These are phyloP conservation scores for Cichorium intybus DNA, from an alignment of 140 eudicot species.

Conservation along the genomic window DNA sequence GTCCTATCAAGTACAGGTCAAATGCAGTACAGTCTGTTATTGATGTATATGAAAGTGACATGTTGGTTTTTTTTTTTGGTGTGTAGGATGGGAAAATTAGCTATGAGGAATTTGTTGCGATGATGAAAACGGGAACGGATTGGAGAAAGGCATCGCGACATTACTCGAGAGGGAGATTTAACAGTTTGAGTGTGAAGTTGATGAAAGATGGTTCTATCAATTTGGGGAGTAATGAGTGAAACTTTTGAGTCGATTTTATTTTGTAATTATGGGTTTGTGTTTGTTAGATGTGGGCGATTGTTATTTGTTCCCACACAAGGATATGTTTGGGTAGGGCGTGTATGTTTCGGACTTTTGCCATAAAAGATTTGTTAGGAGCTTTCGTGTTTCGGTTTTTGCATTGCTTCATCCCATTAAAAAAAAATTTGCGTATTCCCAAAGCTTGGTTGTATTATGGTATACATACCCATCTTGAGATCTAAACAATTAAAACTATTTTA, in stretches of 20 bases:
- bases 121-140: constrained; percentile 91
- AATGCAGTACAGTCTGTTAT: neutral
- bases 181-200: constrained; percentile 72
- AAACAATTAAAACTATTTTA: too few species aligned
- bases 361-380: neutral
- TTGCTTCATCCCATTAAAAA: too few species aligned
- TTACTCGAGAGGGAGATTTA: constrained; percentile 84
- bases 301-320: neutral
- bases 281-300: constrained; percentile 10
- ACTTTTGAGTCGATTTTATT: constrained; percentile 7
- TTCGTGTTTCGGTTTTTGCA: neutral
- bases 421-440: too few species aligned
- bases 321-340: neutral
- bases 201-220: constrained; percentile 82
- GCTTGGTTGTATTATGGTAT: neutral
- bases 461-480: neutral
- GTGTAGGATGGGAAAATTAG: constrained; percentile 75
- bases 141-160: constrained; percentile 93
- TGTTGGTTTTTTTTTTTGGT: neutral
- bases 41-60: neutral
- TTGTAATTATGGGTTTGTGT: constrained; percentile 37
- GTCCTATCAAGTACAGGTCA: neutral
- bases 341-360: constrained; percentile 13
- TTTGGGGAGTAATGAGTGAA: constrained; percentile 56
- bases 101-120: constrained; percentile 74